Evolutionary conservation across 371 early-diverging fungal species (phyloP), one percentile per base, ranked within the genome.

Genomic region (Rhizopus sp.): DNA sequence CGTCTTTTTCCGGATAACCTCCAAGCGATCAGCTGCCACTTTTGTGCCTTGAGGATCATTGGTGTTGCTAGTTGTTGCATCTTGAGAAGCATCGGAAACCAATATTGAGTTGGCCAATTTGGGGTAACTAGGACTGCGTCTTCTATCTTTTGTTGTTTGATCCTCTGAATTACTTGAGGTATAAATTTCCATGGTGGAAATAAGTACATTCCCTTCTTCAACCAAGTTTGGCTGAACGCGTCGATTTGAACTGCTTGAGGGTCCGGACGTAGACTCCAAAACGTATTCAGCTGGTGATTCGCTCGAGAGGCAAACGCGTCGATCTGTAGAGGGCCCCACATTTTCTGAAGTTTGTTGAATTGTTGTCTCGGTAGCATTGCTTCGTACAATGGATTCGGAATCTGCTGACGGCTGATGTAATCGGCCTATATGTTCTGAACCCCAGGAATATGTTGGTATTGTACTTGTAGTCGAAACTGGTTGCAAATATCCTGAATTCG

Each of bases 111-210:
- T 3, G 64, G 53, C 69, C 64, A 68, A 9, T 17, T 38, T 13
- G 61, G 64, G 29, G 64, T 62, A 4, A 64, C 31, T 10, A 68
- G n/a, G 7, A 62, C 52, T 39, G 59, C 52, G 13, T 40, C 15
- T 17, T 54, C 16, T 10, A 58, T 40, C 52, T 59, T 40, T 9
- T 73, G 59, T 9, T 49, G 15, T 16, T 46, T 16, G 10, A 69
- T 30, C 57, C 68, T 58, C 13, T 33, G 51, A 5, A 73, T 34
- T 1, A 56, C 53, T 34, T 47, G 45, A 5, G 62, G 58, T 15
- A 70, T 59, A 9, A 74, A 47, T 7, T 53, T 40, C 75, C 75
- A 71, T 2, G 75, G 64, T 45, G 65, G 69, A 47, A 64, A 51
- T 5, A 64, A 37, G 15, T 54, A 66, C 29, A 64, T 45, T 38